phyloP scores from a whole-genome alignment of 2,329 filamentous ascomycete genomes.

The Pochonia chlamydosporia region DNA sequence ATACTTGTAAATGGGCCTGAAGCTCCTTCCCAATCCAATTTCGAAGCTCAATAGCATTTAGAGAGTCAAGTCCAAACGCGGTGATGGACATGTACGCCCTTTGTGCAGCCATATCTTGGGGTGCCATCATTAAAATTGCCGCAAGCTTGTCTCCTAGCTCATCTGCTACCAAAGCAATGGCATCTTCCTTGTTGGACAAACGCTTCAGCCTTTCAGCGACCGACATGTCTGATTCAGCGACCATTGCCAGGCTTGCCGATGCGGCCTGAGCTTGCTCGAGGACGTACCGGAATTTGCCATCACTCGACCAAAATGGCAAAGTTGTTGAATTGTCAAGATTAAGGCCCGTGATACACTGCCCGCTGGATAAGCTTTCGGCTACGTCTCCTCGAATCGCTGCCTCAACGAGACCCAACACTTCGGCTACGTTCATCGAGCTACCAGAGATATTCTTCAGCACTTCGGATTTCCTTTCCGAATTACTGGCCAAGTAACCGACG shows the following conservation, averaged over 20 bases:
- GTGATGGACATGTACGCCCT: constrained; percentile 16
- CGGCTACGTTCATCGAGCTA: constrained; percentile 45
- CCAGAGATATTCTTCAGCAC: constrained; percentile 41
- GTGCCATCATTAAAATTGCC: constrained; percentile 24
- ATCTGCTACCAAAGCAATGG: constrained; percentile 16
- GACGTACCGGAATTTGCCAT: constrained; percentile 48
- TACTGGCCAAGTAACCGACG: constrained; percentile 41
- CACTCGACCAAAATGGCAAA: constrained; percentile 47
- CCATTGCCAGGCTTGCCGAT: constrained; percentile 9
- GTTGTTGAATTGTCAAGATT: constrained; percentile 36
- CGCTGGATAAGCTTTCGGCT: constrained; percentile 31
- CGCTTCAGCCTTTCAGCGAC: constrained; percentile 14
- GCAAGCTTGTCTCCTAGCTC: constrained; percentile 25
- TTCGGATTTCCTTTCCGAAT: constrained; percentile 34
- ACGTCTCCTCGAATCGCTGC: constrained; percentile 43
- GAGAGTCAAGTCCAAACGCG: constrained; percentile 35
- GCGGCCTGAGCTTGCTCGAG: constrained; percentile 29
- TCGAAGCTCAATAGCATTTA: constrained; percentile 44
- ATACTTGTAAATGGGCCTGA: constrained; percentile 40
- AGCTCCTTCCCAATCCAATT: constrained; percentile 44
- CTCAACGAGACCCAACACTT: constrained; percentile 48
- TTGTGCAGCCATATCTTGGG: constrained; percentile 15
- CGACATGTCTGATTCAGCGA: constrained; percentile 7
- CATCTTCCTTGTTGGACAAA: constrained; percentile 14
- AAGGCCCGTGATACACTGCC: constrained; percentile 50